These are phyloP conservation scores for Myriosclerotinia scirpicola DNA, from an alignment of 2,329 filamentous ascomycete genomes.

Conservation along the genomic window DNA sequence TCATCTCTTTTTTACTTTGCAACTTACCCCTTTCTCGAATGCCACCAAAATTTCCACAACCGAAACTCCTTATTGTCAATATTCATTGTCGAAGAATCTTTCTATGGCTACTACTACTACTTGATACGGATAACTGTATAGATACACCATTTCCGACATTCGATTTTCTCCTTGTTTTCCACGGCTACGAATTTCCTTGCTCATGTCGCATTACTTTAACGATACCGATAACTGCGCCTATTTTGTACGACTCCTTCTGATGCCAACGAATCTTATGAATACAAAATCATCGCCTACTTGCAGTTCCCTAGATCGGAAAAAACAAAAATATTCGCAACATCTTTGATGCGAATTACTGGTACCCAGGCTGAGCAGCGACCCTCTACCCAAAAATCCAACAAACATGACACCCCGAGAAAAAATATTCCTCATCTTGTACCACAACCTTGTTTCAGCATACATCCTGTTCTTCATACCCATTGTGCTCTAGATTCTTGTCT, in stretches of 20 bases:
- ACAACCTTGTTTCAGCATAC: slow-evolving; percentile 1
- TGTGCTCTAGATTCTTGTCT: neutral
- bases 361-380: neutral
- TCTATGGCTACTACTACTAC: neutral
- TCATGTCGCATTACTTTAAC: slow-evolving; percentile 2
- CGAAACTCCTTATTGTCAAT: neutral
- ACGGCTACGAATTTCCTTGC: slow-evolving; percentile 11
- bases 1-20: neutral
- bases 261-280: neutral
- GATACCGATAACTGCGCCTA: neutral
- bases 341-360: neutral
- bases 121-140: neutral
- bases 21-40: slow-evolving; percentile 2
- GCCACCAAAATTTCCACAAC: neutral
- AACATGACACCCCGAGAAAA: neutral
- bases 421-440: neutral
- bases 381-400: slow-evolving; percentile 6
- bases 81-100: neutral
- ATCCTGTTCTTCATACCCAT: neutral
- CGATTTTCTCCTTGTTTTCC: neutral
- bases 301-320: neutral
- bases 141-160: neutral
- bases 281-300: neutral
- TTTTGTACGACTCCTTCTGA: neutral
- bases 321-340: neutral